phyloP scores from a whole-genome alignment of 78 protist species.

The Chrysochromulina tobinii region DNA sequence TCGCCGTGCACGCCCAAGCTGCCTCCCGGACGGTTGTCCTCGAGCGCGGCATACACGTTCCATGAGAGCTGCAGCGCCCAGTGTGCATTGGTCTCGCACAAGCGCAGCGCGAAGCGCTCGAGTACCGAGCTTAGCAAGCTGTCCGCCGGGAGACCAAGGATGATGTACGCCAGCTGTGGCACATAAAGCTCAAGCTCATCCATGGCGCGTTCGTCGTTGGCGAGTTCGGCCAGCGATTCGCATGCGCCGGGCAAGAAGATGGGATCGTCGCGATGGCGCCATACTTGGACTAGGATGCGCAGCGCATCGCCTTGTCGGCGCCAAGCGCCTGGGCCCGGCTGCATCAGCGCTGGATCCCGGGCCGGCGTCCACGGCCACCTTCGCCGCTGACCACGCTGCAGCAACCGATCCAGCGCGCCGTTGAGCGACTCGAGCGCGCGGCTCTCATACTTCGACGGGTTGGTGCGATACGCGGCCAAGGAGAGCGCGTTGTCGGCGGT shows the following conservation, averaged over 20 bases:
- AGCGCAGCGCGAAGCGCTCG: constrained; percentile 6
- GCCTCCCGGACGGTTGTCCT: neutral
- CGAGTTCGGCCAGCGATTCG: neutral
- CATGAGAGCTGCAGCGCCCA: neutral
- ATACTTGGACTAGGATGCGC: neutral
- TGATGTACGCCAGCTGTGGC: neutral
- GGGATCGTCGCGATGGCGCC: constrained; percentile 7
- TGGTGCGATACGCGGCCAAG: too few relatives aligned
- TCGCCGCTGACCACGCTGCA: too few relatives aligned
- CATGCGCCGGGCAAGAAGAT: neutral
- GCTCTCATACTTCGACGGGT: too few relatives aligned
- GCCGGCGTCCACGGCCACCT: too few relatives aligned
- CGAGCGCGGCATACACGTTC: neutral
- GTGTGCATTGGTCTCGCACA: constrained; percentile 9
- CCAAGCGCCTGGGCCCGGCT: neutral
- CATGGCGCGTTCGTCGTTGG: neutral
- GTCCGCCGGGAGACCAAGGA: neutral
- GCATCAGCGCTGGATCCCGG: too few relatives aligned
- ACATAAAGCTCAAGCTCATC: neutral
- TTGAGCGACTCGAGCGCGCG: too few relatives aligned
- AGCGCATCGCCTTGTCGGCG: neutral
- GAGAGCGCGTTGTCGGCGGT: too few relatives aligned
- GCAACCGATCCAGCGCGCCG: too few relatives aligned
- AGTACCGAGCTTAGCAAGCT: neutral
- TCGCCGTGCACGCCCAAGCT: neutral